Evolutionary conservation across 306 rosid species (phyloP).

Genomic region (Lotus japonicus): DNA sequence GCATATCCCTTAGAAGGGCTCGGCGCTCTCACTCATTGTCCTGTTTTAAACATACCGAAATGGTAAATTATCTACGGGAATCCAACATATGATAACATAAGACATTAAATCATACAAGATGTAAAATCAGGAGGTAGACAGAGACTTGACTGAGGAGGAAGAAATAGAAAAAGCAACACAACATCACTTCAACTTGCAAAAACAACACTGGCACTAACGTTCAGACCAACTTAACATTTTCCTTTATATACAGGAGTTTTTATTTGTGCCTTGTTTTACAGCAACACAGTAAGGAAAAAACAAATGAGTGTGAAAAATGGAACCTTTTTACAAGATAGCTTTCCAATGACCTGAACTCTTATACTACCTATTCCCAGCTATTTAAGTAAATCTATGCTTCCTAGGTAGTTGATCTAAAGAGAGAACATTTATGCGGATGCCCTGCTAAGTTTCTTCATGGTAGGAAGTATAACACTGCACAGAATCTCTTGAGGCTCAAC

Average conservation of each 20-base stretch:
- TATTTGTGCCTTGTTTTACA: too few relatives aligned
- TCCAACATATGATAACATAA: not conserved
- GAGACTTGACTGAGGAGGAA: too few relatives aligned
- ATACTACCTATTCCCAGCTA: not conserved
- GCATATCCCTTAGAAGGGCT: slow-evolving; percentile 21
- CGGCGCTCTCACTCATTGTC: slow-evolving; percentile 27
- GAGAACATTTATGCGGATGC: not conserved
- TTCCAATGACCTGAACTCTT: slow-evolving; percentile 14
- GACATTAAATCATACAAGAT: not conserved
- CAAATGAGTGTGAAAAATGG: slow-evolving; percentile 2
- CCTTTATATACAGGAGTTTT: slow-evolving; percentile 14
- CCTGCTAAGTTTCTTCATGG: slow-evolving; percentile 21
- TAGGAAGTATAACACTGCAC: slow-evolving; percentile 18
- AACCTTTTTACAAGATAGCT: slow-evolving; percentile 3
- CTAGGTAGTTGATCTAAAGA: slow-evolving; percentile 7
- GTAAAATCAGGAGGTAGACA: too few relatives aligned
- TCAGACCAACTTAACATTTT: not conserved
- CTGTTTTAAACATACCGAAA: slow-evolving; percentile 33
- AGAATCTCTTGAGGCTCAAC: slow-evolving; percentile 8
- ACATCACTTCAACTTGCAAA: slow-evolving; percentile 8
- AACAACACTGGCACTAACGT: not conserved
- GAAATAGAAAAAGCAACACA: not conserved
- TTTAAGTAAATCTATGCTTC: slow-evolving; percentile 13
- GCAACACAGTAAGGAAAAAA: not conserved
- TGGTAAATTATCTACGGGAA: not conserved